Conservation (phyloP, 768 basidiomycete species). For the Symmetrospora coprosmae region DNA sequence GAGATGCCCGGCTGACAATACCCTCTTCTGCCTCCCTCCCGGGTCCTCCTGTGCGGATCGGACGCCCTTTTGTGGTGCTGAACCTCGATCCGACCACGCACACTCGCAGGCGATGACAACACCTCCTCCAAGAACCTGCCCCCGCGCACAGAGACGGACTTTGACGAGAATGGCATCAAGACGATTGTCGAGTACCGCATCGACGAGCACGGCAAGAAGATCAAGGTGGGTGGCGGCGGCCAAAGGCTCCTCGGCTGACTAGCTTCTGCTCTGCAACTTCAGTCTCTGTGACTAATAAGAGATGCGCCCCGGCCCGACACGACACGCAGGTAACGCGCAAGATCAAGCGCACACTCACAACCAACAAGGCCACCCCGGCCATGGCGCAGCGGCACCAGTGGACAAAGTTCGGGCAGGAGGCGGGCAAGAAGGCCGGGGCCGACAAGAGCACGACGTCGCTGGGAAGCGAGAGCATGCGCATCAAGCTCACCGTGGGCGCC, state of each 20-base stretch:
- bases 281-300: too few relatives aligned
- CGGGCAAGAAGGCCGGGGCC: constrained; percentile 70
- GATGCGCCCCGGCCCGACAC: too few relatives aligned
- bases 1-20: too few relatives aligned
- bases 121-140: too few relatives aligned
- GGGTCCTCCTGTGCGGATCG: too few relatives aligned
- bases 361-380: constrained; percentile 78
- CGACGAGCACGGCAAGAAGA: constrained; percentile 86
- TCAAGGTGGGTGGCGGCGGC: constrained; percentile 58
- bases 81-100: too few relatives aligned
- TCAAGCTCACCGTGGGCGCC: constrained; percentile 43
- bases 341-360: constrained; percentile 72
- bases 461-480: constrained; percentile 58
- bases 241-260: neutral
- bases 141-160: constrained; percentile 48
- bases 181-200: constrained; percentile 66
- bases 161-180: constrained; percentile 74
- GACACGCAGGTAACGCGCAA: constrained; percentile 66
- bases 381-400: constrained; percentile 59
- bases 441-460: constrained; percentile 80
- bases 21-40: too few relatives aligned
- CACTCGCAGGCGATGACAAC: constrained; percentile 17
- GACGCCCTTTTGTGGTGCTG: too few relatives aligned
- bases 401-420: constrained; percentile 70
- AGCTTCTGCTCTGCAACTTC: too few relatives aligned